Base-by-base conservation (phyloP, 495 filamentous ascomycete species). In the Apiosordaria backusii region DNA sequence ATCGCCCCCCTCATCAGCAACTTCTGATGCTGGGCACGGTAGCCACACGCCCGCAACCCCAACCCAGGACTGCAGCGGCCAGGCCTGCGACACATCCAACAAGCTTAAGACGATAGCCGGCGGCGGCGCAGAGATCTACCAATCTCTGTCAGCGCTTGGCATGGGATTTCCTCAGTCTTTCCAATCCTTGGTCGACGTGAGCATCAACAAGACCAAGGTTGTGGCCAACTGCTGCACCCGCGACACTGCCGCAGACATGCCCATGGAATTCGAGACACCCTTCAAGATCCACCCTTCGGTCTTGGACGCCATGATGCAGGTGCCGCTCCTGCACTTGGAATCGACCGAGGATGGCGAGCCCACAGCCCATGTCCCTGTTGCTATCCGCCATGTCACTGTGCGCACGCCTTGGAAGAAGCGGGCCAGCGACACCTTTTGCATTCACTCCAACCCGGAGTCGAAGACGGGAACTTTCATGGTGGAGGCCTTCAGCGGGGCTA, bases 241-340 rank as follows among this genome's bases (percentile, higher is more conserved):
- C 1, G 80, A 86, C 53, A 84, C 82, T 9, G 77, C 70, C 4
- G 62, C 75, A 9, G 74, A 71, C 22, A 86, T 86, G 83, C 84
- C 84, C 0, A 27, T 79, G 60, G 70, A 69, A 26, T 72, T 78
- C 52, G 80, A 86, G 65, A 79, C 77, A 0, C 68, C 74, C 0
- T 81, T 74, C 63, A 70, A 83, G 45, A 61, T 80, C 0, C 83
- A 85, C 54, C 82, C 84, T 9, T 74, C 80, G 0, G 73, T 78
- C 0, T 64, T 85, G 4, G 84, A 85, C 50, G 67, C 75, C 24
- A 77, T 81, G 65, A 66, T 81, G 4, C 83, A 86, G 65, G 19
- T 75, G 57, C 65, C 75, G 59, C 60, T 78, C 52, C 61, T 77
- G 50, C 68, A 72, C 50, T 59, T 75, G 15, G 74, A 66, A 0